These are phyloP conservation scores for Dryas alaskensis DNA, from an alignment of 306 rosid species.

Conservation along the genomic window DNA sequence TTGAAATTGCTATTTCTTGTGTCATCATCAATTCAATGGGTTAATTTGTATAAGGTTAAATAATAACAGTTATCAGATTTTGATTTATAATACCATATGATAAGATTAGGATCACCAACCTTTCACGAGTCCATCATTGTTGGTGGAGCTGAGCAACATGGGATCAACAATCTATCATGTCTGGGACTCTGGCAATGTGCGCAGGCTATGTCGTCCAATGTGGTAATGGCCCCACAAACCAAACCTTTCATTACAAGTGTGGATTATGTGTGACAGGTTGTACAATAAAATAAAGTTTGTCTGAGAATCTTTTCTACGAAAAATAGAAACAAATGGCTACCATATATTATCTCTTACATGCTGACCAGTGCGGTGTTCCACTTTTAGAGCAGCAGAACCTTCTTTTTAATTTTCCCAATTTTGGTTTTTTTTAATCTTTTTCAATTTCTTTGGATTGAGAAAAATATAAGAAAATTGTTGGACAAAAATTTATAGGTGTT, in stretches of 20 bases:
- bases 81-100: too few relatives aligned
- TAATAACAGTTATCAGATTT: too few relatives aligned
- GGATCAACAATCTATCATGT: slow-evolving; percentile 13
- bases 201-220: background rate
- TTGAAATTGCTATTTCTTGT: too few relatives aligned
- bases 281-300: slow-evolving; percentile 39
- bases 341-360: slow-evolving; percentile 3
- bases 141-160: slow-evolving; percentile 21
- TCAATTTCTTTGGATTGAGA: too few relatives aligned
- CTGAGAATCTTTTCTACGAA: slow-evolving; percentile 51
- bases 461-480: background rate
- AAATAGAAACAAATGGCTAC: slow-evolving; percentile 15
- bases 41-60: too few relatives aligned
- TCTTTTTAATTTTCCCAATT: background rate
- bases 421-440: background rate
- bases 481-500: background rate
- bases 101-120: background rate
- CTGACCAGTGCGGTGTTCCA: slow-evolving; percentile 10
- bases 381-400: slow-evolving; percentile 31
- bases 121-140: slow-evolving; percentile 4
- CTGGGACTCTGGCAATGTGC: background rate
- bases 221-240: slow-evolving; percentile 27
- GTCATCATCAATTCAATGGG: background rate
- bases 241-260: slow-evolving; percentile 16
- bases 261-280: slow-evolving; percentile 52